A percentile compares a stretch with the other conserved stretches of the same genome.
These are phyloP conservation scores for Suhomyces faveliae DNA, from an alignment of 805 yeast species.

Conservation along the genomic window DNA sequence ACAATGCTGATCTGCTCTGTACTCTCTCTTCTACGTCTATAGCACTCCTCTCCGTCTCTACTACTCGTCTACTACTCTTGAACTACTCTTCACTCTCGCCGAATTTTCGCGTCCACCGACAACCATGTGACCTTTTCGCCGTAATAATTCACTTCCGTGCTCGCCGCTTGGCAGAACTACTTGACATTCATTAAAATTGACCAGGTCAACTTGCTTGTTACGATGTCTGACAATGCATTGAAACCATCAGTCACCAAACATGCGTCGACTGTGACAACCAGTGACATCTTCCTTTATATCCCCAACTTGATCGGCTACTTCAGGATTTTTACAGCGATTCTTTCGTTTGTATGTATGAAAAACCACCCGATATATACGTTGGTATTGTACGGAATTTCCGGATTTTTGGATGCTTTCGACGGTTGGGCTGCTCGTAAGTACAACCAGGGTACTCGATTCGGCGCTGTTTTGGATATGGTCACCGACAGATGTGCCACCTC, in stretches of 20 bases:
- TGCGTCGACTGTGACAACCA: conserved; percentile 28
- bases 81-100: not conserved
- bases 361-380: conserved; percentile 80
- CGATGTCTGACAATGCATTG: conserved; percentile 17
- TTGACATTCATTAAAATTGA: conserved; percentile 34
- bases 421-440: conserved; percentile 91
- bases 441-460: conserved; percentile 87
- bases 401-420: conserved; percentile 92
- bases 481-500: conserved; percentile 97
- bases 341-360: conserved; percentile 80
- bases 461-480: conserved; percentile 98
- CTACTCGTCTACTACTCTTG: too few relatives aligned
- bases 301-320: conserved; percentile 92
- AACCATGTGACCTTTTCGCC: not conserved
- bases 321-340: conserved; percentile 76
- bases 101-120: not conserved
- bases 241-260: not conserved
- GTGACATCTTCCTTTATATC: conserved; percentile 69
- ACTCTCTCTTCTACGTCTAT: too few relatives aligned
- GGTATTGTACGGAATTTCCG: conserved; percentile 77
- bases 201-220: conserved; percentile 41
- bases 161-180: not conserved
- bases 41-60: too few relatives aligned
- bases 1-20: too few relatives aligned
- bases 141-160: not conserved